phyloP scores from a whole-genome alignment of 305 asterid genomes.

The Solanum hybrid region DNA sequence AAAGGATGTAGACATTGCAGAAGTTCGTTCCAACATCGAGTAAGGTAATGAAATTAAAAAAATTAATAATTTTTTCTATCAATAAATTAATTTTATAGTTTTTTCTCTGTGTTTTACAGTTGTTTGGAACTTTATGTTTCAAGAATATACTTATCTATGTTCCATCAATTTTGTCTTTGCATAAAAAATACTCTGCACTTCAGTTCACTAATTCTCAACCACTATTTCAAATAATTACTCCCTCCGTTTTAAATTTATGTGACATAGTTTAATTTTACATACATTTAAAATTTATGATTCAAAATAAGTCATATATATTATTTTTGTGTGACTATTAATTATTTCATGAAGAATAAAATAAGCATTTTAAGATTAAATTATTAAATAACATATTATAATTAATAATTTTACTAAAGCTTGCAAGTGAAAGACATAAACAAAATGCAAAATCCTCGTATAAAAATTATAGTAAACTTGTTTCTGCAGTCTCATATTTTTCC shows the following conservation, averaged over 20 bases:
- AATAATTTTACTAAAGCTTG: not conserved
- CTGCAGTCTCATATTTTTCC: not conserved
- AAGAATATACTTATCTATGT: not conserved
- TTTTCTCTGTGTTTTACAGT: not conserved
- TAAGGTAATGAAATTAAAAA: constrained; percentile 31
- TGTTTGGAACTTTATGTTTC: not conserved
- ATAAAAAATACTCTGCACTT: not conserved
- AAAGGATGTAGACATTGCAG: constrained; percentile 77
- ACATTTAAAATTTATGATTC: not conserved
- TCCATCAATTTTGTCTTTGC: not conserved
- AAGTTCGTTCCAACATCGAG: constrained; percentile 85
- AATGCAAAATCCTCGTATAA: not conserved
- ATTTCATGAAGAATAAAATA: too few species aligned
- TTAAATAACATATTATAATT: not conserved
- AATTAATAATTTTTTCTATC: too few species aligned
- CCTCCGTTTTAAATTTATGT: too few species aligned
- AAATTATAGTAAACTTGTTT: not conserved
- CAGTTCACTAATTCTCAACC: not conserved
- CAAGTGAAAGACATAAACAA: not conserved
- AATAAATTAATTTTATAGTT: not conserved
- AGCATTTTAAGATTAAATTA: too few species aligned
- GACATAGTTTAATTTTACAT: too few species aligned
- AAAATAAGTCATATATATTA: too few species aligned
- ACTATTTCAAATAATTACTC: not conserved
- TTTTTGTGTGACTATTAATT: too few species aligned